Evolutionary conservation across 2,329 filamentous ascomycete genomes (phyloP).

Genomic region (Cladophialophora yegresii): DNA sequence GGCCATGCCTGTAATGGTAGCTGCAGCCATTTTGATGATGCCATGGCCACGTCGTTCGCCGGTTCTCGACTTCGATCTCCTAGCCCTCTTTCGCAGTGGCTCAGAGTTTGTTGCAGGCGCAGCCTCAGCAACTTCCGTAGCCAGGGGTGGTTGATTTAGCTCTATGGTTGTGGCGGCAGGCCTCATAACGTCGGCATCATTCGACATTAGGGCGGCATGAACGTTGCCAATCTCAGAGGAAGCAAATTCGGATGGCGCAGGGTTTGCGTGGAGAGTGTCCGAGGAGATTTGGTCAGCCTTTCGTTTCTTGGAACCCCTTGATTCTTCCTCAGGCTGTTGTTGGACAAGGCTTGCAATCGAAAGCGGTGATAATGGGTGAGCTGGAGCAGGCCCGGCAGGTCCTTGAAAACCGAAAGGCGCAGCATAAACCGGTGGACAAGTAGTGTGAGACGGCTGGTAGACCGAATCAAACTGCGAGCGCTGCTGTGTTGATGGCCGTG

Average conservation of each 20-base stretch:
- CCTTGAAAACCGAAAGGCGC: background rate
- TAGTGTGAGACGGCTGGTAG: background rate
- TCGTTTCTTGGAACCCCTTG: conserved; percentile 24
- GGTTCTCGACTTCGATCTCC: conserved; percentile 22
- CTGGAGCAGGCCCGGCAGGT: background rate
- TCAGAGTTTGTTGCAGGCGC: conserved; percentile 16
- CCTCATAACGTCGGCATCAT: background rate
- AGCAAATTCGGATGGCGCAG: background rate
- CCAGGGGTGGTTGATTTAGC: conserved; percentile 19
- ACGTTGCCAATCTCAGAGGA: background rate
- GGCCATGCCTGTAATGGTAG: conserved; percentile 45
- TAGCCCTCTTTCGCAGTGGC: conserved; percentile 29
- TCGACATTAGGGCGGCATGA: background rate
- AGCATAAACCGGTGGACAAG: background rate
- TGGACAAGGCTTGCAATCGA: conserved; percentile 16
- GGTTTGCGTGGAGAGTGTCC: conserved; percentile 22
- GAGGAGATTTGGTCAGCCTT: conserved; percentile 33
- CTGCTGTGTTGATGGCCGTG: background rate
- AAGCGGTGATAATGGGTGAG: background rate
- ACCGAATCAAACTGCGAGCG: background rate
- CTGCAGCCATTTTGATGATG: conserved; percentile 44
- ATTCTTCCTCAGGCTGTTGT: background rate
- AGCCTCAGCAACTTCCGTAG: conserved; percentile 38
- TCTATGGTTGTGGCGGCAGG: background rate
- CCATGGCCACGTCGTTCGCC: background rate